A percentile compares a stretch with the other conserved stretches of the same genome.
Evolutionary conservation across 371 early-diverging fungal species (phyloP).

Genomic region (Saksenaea vasiformis): DNA sequence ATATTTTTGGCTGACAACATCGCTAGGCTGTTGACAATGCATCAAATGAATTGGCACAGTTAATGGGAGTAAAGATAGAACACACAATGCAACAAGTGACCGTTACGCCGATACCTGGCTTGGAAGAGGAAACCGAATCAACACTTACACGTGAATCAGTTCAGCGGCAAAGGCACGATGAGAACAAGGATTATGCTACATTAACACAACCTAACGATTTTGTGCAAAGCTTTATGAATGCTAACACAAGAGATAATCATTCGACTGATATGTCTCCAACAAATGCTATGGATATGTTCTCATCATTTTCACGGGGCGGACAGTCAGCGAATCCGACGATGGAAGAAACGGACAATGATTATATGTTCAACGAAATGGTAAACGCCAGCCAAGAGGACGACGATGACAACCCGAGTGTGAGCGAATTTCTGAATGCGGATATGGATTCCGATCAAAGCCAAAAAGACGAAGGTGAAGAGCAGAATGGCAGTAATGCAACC

Average conservation of each 20-base stretch:
- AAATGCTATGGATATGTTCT: conserved; percentile 26
- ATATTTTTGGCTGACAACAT: not conserved
- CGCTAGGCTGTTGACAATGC: conserved; percentile 25
- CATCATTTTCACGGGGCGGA: not conserved
- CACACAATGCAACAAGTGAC: conserved; percentile 20
- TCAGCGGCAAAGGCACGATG: not conserved
- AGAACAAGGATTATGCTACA: not conserved
- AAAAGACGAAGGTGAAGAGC: not conserved
- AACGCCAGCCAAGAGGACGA: conserved; percentile 33
- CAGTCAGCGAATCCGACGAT: conserved; percentile 5
- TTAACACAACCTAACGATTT: conserved; percentile 4
- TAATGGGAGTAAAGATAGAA: conserved; percentile 28
- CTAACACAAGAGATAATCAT: not conserved
- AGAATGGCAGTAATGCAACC: not conserved
- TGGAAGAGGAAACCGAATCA: conserved; percentile 23
- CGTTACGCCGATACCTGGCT: conserved; percentile 30
- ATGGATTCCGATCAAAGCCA: conserved; percentile 29
- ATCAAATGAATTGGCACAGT: conserved; percentile 15
- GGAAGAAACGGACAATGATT: conserved; percentile 31
- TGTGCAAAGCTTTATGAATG: not conserved
- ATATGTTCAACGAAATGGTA: conserved; percentile 50
- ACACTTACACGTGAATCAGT: conserved; percentile 7
- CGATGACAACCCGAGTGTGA: conserved; percentile 42
- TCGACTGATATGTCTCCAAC: not conserved
- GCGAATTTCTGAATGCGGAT: conserved; percentile 36